Conservation (phyloP, 108 stramenopile species). For the Chaetoceros tenuissimus region DNA sequence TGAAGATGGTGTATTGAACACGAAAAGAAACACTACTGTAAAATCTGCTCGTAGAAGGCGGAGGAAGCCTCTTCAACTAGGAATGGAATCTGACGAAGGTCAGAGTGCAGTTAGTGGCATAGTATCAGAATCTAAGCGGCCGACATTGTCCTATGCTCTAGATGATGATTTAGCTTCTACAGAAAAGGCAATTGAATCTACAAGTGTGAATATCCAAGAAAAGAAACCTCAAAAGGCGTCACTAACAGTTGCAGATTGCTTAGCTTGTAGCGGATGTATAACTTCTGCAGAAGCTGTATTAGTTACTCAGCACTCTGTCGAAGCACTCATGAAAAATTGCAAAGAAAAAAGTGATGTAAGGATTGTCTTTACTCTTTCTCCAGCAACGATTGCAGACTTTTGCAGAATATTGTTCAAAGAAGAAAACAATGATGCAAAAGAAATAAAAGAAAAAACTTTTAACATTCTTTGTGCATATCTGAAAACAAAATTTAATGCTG, state of each 20-base stretch:
- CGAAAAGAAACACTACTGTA: not conserved
- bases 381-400: constrained; percentile 68
- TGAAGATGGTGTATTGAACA: constrained; percentile 1
- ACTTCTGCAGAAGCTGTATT: constrained; percentile 98
- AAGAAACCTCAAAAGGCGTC: constrained; percentile 40
- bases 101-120: not conserved
- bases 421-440: not conserved
- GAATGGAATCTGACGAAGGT: not conserved
- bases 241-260: constrained; percentile 94
- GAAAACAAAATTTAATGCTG: constrained; percentile 33
- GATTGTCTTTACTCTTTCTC: constrained; percentile 57
- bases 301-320: constrained; percentile 82
- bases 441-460: constrained; percentile 18
- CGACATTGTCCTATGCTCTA: not conserved
- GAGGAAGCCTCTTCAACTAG: not conserved
- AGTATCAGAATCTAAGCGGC: constrained; percentile 3
- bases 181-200: constrained; percentile 1
- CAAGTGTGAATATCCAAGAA: constrained; percentile 8
- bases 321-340: constrained; percentile 27
- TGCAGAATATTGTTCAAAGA: not conserved
- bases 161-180: constrained; percentile 3
- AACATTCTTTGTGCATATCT: too few species aligned
- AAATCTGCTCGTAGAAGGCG: not conserved
- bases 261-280: constrained; percentile 97
- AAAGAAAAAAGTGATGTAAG: not conserved